Base-by-base conservation (phyloP, 2,329 filamentous ascomycete species). In the Cylindrodendrum hubeiense region DNA sequence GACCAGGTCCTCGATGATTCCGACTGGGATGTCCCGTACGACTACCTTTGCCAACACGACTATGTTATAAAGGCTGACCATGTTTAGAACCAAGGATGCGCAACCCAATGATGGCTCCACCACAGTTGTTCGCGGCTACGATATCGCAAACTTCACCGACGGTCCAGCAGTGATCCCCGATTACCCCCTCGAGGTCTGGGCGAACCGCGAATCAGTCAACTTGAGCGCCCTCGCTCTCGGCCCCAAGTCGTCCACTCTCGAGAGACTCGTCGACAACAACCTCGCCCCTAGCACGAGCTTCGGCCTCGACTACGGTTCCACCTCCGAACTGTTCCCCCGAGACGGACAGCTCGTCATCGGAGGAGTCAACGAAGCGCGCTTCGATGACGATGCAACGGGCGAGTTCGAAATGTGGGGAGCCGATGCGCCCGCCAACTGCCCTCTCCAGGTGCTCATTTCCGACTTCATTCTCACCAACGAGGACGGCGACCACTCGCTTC, bases 331-430 rank as follows among this genome's bases (percentile, higher is more conserved):
- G 6, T 47, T 53, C 30, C 60, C 60, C 17, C 60, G 60, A 4
- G 60, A 63, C 4, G 60, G 60, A 19, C 28, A 63, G 15, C 41
- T 63, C 49, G 43, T 63, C 10, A 39, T 63, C 24, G 60, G 60
- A 5, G 60, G 60, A 24, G 34, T 53, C 22, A 63, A 63, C 24
- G 53, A 63, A 17, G 60, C 37, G 5, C 60, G 60, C 28, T 63
- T 58, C 41, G 52, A 58, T 17, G 37, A 53, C 37, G 33, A 49
- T 6, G 53, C 53, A 19, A 58, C 43, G 30, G 52, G 37, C 4
- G 60, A 63, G 52, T 63, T 63, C n/a, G 47, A 53, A 47, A 63
- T 63, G 60, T 63, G 60, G 60, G 60, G 53, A 15, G 60, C 60
- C n/a, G 60, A 53, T 5, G 43, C 39, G 21, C 44, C 53, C 2